Evolutionary conservation across 495 filamentous ascomycete genomes (phyloP).

Genomic region (Penicillium longicatenatum): DNA sequence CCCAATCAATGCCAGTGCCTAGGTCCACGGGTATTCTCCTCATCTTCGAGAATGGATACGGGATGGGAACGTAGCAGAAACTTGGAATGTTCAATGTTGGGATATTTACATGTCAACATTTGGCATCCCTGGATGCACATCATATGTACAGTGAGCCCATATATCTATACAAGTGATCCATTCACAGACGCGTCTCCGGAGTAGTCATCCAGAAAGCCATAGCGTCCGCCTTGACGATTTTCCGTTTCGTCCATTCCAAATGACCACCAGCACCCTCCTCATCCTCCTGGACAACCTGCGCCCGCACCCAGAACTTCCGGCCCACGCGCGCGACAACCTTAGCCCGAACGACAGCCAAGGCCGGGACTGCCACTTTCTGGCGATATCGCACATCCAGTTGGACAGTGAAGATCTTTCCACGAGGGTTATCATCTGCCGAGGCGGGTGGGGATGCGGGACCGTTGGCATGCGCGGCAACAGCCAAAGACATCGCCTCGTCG

Average conservation of each 20-base stretch:
- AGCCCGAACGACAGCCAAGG: slow-evolving; percentile 33
- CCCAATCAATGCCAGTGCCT: no score
- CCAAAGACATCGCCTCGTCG: slow-evolving; percentile 59
- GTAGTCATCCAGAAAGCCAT: slow-evolving; percentile 47
- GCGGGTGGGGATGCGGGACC: slow-evolving; percentile 8
- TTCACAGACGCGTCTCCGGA: slow-evolving; percentile 17
- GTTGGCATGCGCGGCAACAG: slow-evolving; percentile 35
- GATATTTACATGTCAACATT: not conserved
- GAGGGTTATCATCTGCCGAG: slow-evolving; percentile 25
- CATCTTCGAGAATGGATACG: no score
- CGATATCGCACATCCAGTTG: slow-evolving; percentile 47
- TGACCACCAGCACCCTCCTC: slow-evolving; percentile 31
- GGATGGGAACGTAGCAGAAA: no score
- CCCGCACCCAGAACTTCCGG: slow-evolving; percentile 44
- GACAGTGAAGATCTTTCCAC: slow-evolving; percentile 38
- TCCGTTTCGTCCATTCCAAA: slow-evolving; percentile 34
- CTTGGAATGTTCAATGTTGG: not conserved
- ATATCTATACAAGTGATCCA: not conserved
- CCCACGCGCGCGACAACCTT: slow-evolving; percentile 37
- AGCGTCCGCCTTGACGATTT: slow-evolving; percentile 40
- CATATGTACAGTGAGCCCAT: not conserved
- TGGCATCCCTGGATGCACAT: not conserved
- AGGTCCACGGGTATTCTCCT: no score
- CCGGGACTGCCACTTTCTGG: slow-evolving; percentile 34
- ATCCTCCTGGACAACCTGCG: slow-evolving; percentile 43